These are phyloP conservation scores for Hymenochaete sp. DNA, from an alignment of 1,284 basidiomycete genomes.

Conservation along the genomic window DNA sequence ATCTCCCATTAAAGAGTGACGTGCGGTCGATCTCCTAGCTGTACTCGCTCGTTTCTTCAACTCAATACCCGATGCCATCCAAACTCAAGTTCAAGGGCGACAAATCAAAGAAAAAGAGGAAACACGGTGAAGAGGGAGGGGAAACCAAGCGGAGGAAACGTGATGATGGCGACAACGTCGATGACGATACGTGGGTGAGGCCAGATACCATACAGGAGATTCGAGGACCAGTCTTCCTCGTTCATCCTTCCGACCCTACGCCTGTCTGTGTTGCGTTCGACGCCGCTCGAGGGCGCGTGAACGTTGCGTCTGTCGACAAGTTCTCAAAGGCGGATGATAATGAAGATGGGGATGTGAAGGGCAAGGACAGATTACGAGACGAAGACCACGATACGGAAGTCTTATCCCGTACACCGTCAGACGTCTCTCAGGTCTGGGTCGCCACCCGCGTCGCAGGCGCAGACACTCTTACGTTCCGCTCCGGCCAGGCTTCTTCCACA, in stretches of 20 bases:
- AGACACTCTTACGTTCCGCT: conserved; percentile 71
- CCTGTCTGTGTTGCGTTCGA: conserved; percentile 72
- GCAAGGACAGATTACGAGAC: conserved; percentile 22
- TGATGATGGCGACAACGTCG: conserved; percentile 41
- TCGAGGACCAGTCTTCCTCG: conserved; percentile 74
- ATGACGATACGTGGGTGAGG: conserved; percentile 69
- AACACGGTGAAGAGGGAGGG: conserved; percentile 45
- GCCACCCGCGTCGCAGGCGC: conserved; percentile 73
- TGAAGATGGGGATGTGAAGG: conserved; percentile 41
- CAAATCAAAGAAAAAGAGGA: conserved; percentile 73
- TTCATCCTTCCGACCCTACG: conserved; percentile 67
- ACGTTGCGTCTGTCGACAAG: conserved; percentile 55
- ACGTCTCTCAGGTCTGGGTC: conserved; percentile 85
- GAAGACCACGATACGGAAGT: conserved; percentile 2
- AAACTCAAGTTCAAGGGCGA: conserved; percentile 86
- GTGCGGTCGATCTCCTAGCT: too few relatives aligned
- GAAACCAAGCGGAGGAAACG: conserved; percentile 29
- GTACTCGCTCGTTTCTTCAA: background rate
- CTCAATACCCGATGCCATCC: conserved; percentile 30
- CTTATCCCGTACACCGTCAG: conserved; percentile 42
- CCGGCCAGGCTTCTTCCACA: conserved; percentile 40
- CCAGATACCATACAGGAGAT: conserved; percentile 66
- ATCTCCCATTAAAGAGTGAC: too few relatives aligned
- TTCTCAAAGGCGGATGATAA: conserved; percentile 35
- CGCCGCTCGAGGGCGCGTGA: conserved; percentile 63